These are phyloP conservation scores for Irpex lacteus DNA, from an alignment of 1,284 basidiomycete genomes.

Conservation along the genomic window DNA sequence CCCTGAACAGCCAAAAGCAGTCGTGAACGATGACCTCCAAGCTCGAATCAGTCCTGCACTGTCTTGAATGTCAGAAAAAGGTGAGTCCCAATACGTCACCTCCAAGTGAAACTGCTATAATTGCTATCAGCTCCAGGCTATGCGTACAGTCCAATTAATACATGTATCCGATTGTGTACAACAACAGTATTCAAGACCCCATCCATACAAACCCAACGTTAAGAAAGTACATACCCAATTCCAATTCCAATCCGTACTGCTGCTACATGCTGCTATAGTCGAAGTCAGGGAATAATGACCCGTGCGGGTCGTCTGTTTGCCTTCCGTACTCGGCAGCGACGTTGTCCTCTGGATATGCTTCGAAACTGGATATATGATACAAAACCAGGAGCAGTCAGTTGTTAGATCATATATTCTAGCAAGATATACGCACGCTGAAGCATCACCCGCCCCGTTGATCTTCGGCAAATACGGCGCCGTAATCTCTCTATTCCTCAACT, in stretches of 20 bases:
- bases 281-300: constrained; percentile 62
- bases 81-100: no score
- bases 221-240: neutral
- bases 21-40: no score
- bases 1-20: no score
- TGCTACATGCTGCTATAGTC: constrained; percentile 46
- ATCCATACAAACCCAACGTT: neutral
- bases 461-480: constrained; percentile 95
- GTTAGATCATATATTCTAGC: neutral
- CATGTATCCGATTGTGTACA: neutral
- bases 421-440: constrained; percentile 76
- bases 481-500: constrained; percentile 83
- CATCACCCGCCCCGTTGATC: constrained; percentile 83
- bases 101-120: neutral
- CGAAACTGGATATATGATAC: constrained; percentile 48
- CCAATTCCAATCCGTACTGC: neutral
- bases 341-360: constrained; percentile 73
- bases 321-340: constrained; percentile 57
- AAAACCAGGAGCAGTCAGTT: neutral
- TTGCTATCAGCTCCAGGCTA: neutral
- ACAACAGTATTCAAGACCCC: neutral
- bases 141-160: neutral
- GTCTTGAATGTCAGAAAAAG: no score
- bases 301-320: constrained; percentile 52
- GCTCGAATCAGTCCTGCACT: no score